A percentile compares a stretch with the other conserved stretches of the same genome.
Conservation (phyloP, 768 basidiomycete species). For the Mycena polygramma region DNA sequence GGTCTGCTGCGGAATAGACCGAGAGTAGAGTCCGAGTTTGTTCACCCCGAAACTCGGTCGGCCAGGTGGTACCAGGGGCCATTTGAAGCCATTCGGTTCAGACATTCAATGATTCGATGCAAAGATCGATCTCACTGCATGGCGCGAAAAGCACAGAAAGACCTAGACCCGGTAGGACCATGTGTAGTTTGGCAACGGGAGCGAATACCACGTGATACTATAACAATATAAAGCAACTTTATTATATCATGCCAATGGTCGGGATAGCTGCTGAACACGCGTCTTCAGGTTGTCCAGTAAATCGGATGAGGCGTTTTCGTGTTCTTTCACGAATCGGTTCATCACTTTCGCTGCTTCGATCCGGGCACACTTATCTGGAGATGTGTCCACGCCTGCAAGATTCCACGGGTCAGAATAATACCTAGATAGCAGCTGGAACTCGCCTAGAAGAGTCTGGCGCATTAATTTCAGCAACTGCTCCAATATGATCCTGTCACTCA, state of each 20-base stretch:
- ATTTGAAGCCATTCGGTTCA: no score
- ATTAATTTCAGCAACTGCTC: background rate
- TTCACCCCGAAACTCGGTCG: no score
- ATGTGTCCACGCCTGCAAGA: background rate
- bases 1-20: no score
- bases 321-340: background rate
- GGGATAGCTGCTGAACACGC: constrained; percentile 1
- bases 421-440: background rate
- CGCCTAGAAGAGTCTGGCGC: constrained; percentile 7
- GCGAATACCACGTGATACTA: no score
- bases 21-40: no score
- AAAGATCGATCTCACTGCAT: no score
- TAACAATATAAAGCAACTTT: background rate
- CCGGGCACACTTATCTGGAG: background rate
- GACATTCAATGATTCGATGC: no score
- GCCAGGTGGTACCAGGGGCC: no score
- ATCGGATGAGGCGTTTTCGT: constrained; percentile 2
- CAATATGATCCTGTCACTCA: background rate
- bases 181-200: no score
- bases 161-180: no score
- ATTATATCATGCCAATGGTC: background rate
- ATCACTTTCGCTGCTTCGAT: constrained; percentile 8
- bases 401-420: background rate
- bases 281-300: constrained; percentile 15
- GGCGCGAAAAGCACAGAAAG: no score